Conservation (phyloP, 2,329 filamentous ascomycete genomes). For the Cladosporium sp. region DNA sequence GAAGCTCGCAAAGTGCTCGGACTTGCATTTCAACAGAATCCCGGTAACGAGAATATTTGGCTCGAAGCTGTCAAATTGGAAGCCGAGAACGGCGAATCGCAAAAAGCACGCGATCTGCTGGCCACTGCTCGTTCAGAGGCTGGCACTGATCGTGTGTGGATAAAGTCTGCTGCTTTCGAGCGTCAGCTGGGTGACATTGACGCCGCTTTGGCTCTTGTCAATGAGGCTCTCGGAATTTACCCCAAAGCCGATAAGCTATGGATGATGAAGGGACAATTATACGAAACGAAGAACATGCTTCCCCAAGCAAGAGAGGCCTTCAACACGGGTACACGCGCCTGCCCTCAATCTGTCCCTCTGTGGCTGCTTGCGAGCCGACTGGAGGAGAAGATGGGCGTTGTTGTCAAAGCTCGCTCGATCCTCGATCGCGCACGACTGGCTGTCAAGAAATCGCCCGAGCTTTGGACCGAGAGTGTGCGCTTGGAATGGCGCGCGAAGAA, state of each 20-base stretch:
- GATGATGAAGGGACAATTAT: conserved; percentile 99
- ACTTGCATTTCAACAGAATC: conserved; percentile 88
- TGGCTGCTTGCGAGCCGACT: conserved; percentile 87
- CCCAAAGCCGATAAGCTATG: conserved; percentile 83
- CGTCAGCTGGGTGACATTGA: conserved; percentile 76
- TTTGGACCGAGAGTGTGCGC: conserved; percentile 93
- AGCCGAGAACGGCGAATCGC: conserved; percentile 78
- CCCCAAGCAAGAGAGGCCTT: conserved; percentile 88
- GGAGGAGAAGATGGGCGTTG: conserved; percentile 76
- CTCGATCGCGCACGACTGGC: conserved; percentile 87
- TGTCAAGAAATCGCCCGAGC: conserved; percentile 74
- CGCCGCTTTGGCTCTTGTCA: conserved; percentile 78
- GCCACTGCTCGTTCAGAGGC: conserved; percentile 80
- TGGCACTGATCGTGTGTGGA: conserved; percentile 93
- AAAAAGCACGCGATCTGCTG: conserved; percentile 77
- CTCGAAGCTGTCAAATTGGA: conserved; percentile 94
- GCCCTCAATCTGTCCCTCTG: conserved; percentile 75
- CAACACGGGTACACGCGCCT: conserved; percentile 79
- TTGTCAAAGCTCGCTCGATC: conserved; percentile 89
- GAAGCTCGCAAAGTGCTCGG: conserved; percentile 81
- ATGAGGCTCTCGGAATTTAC: conserved; percentile 81
- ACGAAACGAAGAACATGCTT: conserved; percentile 74
- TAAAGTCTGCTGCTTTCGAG: conserved; percentile 92
- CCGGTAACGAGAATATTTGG: conserved; percentile 97
- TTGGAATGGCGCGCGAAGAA: conserved; percentile 87